These are phyloP conservation scores for Aspergillus mulundensis DNA, from an alignment of 495 filamentous ascomycete genomes.

Conservation along the genomic window DNA sequence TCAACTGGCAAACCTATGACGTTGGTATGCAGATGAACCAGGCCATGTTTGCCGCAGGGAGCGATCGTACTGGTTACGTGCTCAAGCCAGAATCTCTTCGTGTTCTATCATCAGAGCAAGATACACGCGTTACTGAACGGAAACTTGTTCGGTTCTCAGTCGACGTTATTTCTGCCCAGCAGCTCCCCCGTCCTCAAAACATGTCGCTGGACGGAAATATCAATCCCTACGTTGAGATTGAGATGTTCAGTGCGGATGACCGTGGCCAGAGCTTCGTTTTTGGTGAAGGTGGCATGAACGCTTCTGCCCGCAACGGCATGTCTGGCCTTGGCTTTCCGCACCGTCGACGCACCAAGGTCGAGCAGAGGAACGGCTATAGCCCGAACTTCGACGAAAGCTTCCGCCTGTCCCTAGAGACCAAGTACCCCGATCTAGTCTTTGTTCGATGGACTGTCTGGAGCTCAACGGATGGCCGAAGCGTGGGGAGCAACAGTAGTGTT, in stretches of 20 bases:
- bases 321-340: slow-evolving; percentile 73
- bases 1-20: slow-evolving; percentile 99
- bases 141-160: slow-evolving; percentile 79
- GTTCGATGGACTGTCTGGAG: slow-evolving; percentile 90
- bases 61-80: slow-evolving; percentile 84
- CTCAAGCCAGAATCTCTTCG: slow-evolving; percentile 86
- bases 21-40: slow-evolving; percentile 91
- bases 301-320: slow-evolving; percentile 62
- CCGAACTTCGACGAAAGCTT: slow-evolving; percentile 76
- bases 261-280: slow-evolving; percentile 61
- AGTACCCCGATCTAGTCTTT: slow-evolving; percentile 89
- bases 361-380: slow-evolving; percentile 86
- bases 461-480: slow-evolving; percentile 62
- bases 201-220: slow-evolving; percentile 67
- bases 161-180: slow-evolving; percentile 88
- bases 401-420: slow-evolving; percentile 75
- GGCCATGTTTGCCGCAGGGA: slow-evolving; percentile 95
- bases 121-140: slow-evolving; percentile 48
- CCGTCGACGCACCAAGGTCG: slow-evolving; percentile 70
- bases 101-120: slow-evolving; percentile 45
- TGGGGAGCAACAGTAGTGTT: slow-evolving; percentile 57
- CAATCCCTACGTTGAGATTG: slow-evolving; percentile 91
- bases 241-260: slow-evolving; percentile 91
- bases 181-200: slow-evolving; percentile 76
- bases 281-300: slow-evolving; percentile 66